Evolutionary conservation across 495 filamentous ascomycete genomes (phyloP).

Genomic region (Lasiosphaeriaceae sp.): DNA sequence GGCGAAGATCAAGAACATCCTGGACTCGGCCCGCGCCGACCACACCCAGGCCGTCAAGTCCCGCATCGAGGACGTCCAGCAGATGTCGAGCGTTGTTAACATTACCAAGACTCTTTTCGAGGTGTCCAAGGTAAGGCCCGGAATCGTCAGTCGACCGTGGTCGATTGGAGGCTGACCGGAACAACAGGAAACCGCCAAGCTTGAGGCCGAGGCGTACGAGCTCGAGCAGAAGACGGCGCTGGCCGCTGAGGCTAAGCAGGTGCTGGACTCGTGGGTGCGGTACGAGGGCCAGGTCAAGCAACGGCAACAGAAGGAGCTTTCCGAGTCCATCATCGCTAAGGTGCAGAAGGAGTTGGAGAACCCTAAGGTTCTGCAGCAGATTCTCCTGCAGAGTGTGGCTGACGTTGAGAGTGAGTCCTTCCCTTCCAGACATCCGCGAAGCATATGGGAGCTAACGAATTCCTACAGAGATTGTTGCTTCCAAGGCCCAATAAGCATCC

Average conservation of each 20-base stretch:
- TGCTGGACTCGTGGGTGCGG: slow-evolving; percentile 96
- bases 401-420: slow-evolving; percentile 89
- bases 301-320: slow-evolving; percentile 93
- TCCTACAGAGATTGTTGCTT: slow-evolving; percentile 46
- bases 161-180: not conserved
- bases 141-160: not conserved
- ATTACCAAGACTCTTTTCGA: slow-evolving; percentile 95
- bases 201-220: slow-evolving; percentile 94
- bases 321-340: slow-evolving; percentile 88
- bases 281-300: slow-evolving; percentile 99
- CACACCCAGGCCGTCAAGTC: slow-evolving; percentile 92
- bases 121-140: slow-evolving; percentile 81
- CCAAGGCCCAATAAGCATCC: slow-evolving; percentile 51
- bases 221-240: slow-evolving; percentile 91
- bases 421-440: not conserved
- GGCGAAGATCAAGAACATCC: slow-evolving; percentile 83
- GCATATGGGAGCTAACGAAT: slow-evolving; percentile 21
- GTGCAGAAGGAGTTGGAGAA: slow-evolving; percentile 97
- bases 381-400: slow-evolving; percentile 87
- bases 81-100: slow-evolving; percentile 89
- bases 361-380: slow-evolving; percentile 90
- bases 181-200: slow-evolving; percentile 84
- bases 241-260: slow-evolving; percentile 85
- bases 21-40: slow-evolving; percentile 88
- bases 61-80: slow-evolving; percentile 87